These are phyloP conservation scores for Spergularia marina DNA, from an alignment of 148 eudicot species.

Conservation along the genomic window DNA sequence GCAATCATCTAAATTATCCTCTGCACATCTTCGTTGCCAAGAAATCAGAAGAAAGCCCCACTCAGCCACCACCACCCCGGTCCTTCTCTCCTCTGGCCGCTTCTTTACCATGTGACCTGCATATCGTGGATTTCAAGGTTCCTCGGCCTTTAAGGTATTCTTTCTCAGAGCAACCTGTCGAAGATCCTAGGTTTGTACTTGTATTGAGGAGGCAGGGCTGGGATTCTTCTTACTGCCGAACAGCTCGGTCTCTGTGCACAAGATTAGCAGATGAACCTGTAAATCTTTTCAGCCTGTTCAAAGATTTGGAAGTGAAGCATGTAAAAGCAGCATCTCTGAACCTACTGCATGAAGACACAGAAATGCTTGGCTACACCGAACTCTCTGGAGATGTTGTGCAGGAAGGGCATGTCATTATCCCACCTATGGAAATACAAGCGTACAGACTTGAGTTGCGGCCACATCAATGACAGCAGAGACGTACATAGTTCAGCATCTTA, in stretches of 20 bases:
- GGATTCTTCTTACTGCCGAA: constrained; percentile 78
- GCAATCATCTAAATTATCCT: constrained; percentile 81
- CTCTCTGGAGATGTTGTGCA: constrained; percentile 60
- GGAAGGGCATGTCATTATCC: constrained; percentile 76
- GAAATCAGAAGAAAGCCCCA: constrained; percentile 54
- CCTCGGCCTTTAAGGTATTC: constrained; percentile 66
- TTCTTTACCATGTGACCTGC: constrained; percentile 87
- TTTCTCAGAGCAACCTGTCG: constrained; percentile 50
- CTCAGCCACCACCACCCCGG: constrained; percentile 65
- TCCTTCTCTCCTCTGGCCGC: constrained; percentile 71
- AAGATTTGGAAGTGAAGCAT: constrained; percentile 57
- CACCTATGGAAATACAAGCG: constrained; percentile 97
- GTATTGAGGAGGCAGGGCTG: constrained; percentile 68
- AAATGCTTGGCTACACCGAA: constrained; percentile 78
- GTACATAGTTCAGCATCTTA: neutral
- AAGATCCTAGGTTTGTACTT: constrained; percentile 57
- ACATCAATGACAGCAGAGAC: constrained; percentile 31
- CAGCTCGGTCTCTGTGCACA: constrained; percentile 60
- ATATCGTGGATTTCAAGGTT: constrained; percentile 81
- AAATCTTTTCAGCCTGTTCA: constrained; percentile 65
- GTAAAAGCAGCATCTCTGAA: constrained; percentile 72
- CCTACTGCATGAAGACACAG: constrained; percentile 83
- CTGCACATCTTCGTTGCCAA: constrained; percentile 67
- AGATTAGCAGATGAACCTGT: constrained; percentile 63
- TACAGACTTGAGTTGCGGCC: constrained; percentile 72